Percentiles rank a stretch among this genome's conserved stretches.
Conservation (phyloP, 176 grass and related monocot genomes). For the Phragmites australis region DNA sequence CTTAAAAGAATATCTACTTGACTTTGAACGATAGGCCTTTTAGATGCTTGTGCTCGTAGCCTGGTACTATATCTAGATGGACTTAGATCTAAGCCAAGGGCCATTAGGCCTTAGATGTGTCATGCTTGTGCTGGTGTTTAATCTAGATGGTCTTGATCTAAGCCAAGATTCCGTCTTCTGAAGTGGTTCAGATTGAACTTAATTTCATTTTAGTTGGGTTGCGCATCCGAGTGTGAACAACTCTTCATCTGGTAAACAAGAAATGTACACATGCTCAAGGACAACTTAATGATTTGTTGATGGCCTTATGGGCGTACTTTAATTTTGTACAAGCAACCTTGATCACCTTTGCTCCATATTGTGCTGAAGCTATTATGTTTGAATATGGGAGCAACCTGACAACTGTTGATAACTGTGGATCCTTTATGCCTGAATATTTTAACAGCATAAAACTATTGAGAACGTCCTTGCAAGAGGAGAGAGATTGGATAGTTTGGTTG, state of each 20-base stretch:
- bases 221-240: not conserved
- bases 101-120: not conserved
- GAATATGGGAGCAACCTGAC: not conserved
- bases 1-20: not conserved
- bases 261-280: too few relatives aligned
- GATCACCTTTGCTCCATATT: not conserved
- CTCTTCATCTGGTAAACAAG: not conserved
- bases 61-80: not conserved
- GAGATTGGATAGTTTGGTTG: conserved; percentile 94
- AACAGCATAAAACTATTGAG: conserved; percentile 98
- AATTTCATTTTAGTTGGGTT: not conserved
- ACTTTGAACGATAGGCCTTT: not conserved
- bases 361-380: not conserved
- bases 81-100: not conserved
- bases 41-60: not conserved
- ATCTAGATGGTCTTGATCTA: not conserved
- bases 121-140: not conserved
- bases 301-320: not conserved
- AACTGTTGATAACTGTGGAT: conserved; percentile 27
- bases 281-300: not conserved
- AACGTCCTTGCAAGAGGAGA: conserved; percentile 92
- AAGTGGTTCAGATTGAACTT: not conserved
- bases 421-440: conserved; percentile 34
- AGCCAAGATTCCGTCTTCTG: not conserved
- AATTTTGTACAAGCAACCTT: not conserved